phyloP scores from a whole-genome alignment of 106 monocot genomes.

The Platanthera guangdongensis region DNA sequence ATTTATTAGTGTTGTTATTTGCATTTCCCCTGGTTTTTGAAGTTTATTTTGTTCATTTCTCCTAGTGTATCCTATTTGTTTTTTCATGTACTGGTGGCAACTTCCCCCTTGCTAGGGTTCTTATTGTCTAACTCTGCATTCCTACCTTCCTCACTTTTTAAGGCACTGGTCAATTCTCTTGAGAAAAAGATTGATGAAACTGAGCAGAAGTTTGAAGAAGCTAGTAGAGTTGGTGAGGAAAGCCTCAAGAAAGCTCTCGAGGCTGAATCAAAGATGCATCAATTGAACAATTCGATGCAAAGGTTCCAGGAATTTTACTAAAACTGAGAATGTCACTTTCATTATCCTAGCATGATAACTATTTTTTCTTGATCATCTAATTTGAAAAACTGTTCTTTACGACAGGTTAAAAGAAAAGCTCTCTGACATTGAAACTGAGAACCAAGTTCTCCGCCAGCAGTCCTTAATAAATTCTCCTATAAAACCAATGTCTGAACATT shows the following conservation, averaged over 20 bases:
- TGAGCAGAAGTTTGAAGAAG: conserved; percentile 84
- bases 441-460: conserved; percentile 83
- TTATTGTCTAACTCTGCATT: background rate
- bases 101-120: background rate
- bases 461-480: conserved; percentile 48
- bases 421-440: conserved; percentile 76
- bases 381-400: conserved; percentile 3
- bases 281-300: conserved; percentile 62
- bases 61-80: no score
- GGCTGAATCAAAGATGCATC: conserved; percentile 56
- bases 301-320: conserved; percentile 35
- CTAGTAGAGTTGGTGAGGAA: conserved; percentile 67
- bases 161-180: conserved; percentile 71
- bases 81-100: background rate
- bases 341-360: background rate
- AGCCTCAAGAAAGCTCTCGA: conserved; percentile 65
- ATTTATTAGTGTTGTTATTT: background rate
- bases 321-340: background rate
- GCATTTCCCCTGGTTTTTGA: background rate
- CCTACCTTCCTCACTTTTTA: conserved; percentile 5
- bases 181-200: conserved; percentile 86
- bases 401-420: conserved; percentile 74
- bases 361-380: background rate
- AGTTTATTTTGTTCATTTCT: background rate
- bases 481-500: conserved; percentile 41